phyloP scores from a whole-genome alignment of 2,329 filamentous ascomycete species.

The Claviceps digitariae region DNA sequence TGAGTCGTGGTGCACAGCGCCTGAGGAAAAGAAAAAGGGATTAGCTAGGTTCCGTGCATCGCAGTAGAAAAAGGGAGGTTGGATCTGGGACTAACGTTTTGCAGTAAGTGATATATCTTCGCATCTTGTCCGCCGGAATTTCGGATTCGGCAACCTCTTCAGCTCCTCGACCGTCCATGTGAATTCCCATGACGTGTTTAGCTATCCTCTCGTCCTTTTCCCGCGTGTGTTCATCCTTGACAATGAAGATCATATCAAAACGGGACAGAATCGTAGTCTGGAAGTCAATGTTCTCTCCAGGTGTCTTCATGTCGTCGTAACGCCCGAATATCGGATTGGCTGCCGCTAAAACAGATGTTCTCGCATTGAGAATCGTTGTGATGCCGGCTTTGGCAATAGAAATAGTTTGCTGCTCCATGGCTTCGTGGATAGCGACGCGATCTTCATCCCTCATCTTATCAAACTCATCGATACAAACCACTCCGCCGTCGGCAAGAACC shows the following conservation, averaged over 20 bases:
- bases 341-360: constrained; percentile 88
- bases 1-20: constrained; percentile 83
- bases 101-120: constrained; percentile 93
- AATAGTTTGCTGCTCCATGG: constrained; percentile 99
- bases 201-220: constrained; percentile 87
- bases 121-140: constrained; percentile 92
- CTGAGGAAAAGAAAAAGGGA: constrained; percentile 25
- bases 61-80: constrained; percentile 23
- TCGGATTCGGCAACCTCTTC: constrained; percentile 79
- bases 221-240: constrained; percentile 85
- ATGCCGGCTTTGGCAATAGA: constrained; percentile 98
- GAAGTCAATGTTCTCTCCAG: constrained; percentile 98
- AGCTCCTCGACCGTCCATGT: constrained; percentile 76
- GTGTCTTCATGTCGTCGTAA: constrained; percentile 95
- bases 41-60: constrained; percentile 18
- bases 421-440: constrained; percentile 94
- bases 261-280: constrained; percentile 95
- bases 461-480: constrained; percentile 98
- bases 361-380: constrained; percentile 90
- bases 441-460: constrained; percentile 99
- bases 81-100: constrained; percentile 54
- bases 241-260: constrained; percentile 99
- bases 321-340: constrained; percentile 96
- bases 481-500: constrained; percentile 92
- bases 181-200: constrained; percentile 92